These are phyloP conservation scores for Trichoderma sp. DNA, from an alignment of 2,329 filamentous ascomycete genomes.

Conservation along the genomic window DNA sequence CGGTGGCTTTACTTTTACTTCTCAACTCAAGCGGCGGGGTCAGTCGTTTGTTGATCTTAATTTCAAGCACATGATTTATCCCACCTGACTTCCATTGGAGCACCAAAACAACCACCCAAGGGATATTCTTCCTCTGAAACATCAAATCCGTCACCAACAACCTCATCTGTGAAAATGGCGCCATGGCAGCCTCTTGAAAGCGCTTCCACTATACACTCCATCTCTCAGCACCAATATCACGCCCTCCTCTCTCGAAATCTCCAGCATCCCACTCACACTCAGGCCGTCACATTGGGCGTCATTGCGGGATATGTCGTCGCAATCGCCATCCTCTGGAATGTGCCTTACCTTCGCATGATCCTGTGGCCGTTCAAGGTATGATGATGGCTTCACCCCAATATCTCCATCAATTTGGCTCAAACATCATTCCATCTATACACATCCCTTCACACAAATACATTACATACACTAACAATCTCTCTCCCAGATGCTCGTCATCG, in stretches of 20 bases:
- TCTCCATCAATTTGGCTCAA: not conserved
- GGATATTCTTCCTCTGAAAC: not conserved
- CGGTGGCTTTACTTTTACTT: not conserved
- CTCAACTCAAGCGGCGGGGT: not conserved
- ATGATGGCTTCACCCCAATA: not conserved
- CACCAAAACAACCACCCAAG: not conserved
- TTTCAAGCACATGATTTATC: not conserved
- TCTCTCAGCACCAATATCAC: not conserved
- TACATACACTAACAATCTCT: not conserved
- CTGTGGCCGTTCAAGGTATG: conserved; percentile 78
- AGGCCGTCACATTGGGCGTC: conserved; percentile 67
- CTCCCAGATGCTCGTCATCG: conserved; percentile 72
- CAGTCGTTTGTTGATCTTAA: not conserved
- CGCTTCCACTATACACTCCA: not conserved
- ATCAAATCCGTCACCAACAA: not conserved
- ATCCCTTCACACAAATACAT: not conserved
- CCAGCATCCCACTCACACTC: conserved; percentile 61
- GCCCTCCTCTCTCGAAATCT: conserved; percentile 47
- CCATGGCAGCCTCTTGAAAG: conserved; percentile 10
- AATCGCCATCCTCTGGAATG: conserved; percentile 76
- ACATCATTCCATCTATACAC: not conserved
- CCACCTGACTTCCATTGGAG: not conserved
- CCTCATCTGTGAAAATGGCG: not conserved
- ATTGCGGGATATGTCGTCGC: conserved; percentile 70
- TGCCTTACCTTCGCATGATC: conserved; percentile 71